Evolutionary conservation across 1,139 yeast species (phyloP).

Genomic region (Kurtzmaniella quercitrusa): DNA sequence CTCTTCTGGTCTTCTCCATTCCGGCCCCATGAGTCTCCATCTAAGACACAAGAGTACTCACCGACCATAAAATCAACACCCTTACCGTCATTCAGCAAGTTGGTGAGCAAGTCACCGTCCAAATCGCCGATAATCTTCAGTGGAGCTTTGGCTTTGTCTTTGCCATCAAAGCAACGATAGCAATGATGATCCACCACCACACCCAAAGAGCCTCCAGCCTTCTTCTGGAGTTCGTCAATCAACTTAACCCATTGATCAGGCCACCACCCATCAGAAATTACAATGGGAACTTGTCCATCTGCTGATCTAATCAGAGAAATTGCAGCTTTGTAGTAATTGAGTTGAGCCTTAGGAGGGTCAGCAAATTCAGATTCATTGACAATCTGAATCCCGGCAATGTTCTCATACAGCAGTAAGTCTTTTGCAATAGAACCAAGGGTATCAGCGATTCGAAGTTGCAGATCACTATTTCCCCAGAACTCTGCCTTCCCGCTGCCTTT

Average conservation of each 20-base stretch:
- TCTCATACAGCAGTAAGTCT: slow-evolving; percentile 55
- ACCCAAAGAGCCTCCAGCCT: slow-evolving; percentile 41
- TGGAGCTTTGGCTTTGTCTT: slow-evolving; percentile 64
- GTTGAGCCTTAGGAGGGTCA: slow-evolving; percentile 45
- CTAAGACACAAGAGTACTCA: slow-evolving; percentile 87
- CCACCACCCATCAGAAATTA: slow-evolving; percentile 95
- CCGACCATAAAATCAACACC: slow-evolving; percentile 79
- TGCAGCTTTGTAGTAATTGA: slow-evolving; percentile 66
- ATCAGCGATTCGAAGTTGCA: slow-evolving; percentile 45
- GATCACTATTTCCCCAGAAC: slow-evolving; percentile 52
- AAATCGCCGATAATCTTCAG: slow-evolving; percentile 59
- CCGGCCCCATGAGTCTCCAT: slow-evolving; percentile 67
- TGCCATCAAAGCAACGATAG: slow-evolving; percentile 79
- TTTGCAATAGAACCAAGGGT: slow-evolving; percentile 57
- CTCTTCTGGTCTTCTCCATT: slow-evolving; percentile 42
- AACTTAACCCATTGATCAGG: slow-evolving; percentile 74
- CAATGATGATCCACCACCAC: slow-evolving; percentile 80
- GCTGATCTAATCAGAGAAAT: slow-evolving; percentile 53
- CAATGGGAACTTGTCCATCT: slow-evolving; percentile 59
- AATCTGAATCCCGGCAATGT: slow-evolving; percentile 76
- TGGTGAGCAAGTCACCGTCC: slow-evolving; percentile 47
- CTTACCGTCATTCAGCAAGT: slow-evolving; percentile 38
- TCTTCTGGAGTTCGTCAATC: slow-evolving; percentile 43
- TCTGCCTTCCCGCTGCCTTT: slow-evolving; percentile 45
- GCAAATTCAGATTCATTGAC: slow-evolving; percentile 79